Evolutionary conservation across 176 grass and related monocot genomes (phyloP), one percentile per base, ranked within the genome.

Genomic region (Ensete glaucum): DNA sequence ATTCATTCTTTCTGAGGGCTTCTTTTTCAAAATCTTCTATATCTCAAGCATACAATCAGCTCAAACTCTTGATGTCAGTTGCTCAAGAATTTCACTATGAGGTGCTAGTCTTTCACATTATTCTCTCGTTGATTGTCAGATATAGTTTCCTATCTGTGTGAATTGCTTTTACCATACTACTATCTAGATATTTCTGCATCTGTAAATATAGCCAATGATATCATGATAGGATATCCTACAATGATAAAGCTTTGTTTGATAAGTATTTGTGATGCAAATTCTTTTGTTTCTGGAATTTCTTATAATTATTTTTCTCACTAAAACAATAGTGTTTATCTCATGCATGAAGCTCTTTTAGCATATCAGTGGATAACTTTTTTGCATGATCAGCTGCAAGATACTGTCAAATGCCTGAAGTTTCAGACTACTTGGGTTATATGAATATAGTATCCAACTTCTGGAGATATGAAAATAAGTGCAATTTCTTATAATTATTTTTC

Each of bases 1-100:
- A 97, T 88, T 81, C 75, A 78, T 97, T 97, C 66, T 93, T 97
- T 72, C 83, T 93, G 88, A 80, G 85, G 76, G 86, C 83, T 87
- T 91, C 93, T 34, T 50, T 87, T 67, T 88, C 94, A 16, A 88
- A 60, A 75, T 88, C 83, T 69, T 81, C 79, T 73, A 80, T 91
- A 29, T 67, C 83, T 83, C 71, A 72, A 79, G 79, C 83, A 62
- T 90, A 88, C 73, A 85, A 88, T 10, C 82, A 87, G 70, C 75
- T 90, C 66, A 83, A 64, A 69, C 21, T 65, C 55, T 87, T 79
- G 17, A 83, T 88, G 72, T 88, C 75, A 85, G 64, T 79, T 69
- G 84, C 79, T 22, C 81, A 73, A 67, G 87, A 90, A 67, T 76
- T 76, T 78, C 88, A 89, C 62, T 52, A 87, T 53, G 53, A 93